These are phyloP conservation scores for Pelargonium australe DNA, from an alignment of 441 rosid species.

Conservation along the genomic window DNA sequence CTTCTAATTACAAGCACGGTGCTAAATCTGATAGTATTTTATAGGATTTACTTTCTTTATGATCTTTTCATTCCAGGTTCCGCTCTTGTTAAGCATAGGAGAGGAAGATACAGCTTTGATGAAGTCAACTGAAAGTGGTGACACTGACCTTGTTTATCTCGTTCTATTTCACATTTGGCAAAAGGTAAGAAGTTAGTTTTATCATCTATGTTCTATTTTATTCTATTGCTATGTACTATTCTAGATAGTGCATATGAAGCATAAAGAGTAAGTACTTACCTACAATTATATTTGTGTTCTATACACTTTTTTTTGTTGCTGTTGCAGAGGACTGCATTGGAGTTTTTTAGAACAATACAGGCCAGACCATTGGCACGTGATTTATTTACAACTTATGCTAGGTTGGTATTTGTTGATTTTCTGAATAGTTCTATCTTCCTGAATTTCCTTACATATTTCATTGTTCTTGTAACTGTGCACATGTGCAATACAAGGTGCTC, in stretches of 20 bases:
- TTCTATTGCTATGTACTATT: background rate
- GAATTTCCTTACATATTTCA: background rate
- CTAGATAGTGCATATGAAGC: background rate
- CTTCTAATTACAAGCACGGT: background rate
- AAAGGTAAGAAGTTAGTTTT: slow-evolving; percentile 37
- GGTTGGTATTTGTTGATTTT: slow-evolving; percentile 36
- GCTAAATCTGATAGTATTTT: background rate
- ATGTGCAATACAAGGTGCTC: background rate
- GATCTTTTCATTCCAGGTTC: slow-evolving; percentile 51
- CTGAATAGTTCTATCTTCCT: background rate
- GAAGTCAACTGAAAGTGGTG: slow-evolving; percentile 96
- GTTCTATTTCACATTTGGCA: slow-evolving; percentile 95
- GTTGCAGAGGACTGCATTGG: slow-evolving; percentile 71
- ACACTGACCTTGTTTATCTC: slow-evolving; percentile 89
- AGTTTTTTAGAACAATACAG: slow-evolving; percentile 86
- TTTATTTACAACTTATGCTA: slow-evolving; percentile 66
- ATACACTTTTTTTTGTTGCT: slow-evolving; percentile 18
- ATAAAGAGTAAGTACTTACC: slow-evolving; percentile 1
- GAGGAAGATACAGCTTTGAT: slow-evolving; percentile 93
- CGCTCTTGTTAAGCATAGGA: slow-evolving; percentile 86
- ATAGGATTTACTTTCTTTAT: background rate
- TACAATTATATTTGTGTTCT: slow-evolving; percentile 5
- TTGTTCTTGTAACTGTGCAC: background rate
- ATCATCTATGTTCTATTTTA: background rate
- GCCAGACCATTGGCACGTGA: slow-evolving; percentile 79